These are phyloP conservation scores for Paramecium pentaurelia DNA, from an alignment of 73 alveolate species.

Conservation along the genomic window DNA sequence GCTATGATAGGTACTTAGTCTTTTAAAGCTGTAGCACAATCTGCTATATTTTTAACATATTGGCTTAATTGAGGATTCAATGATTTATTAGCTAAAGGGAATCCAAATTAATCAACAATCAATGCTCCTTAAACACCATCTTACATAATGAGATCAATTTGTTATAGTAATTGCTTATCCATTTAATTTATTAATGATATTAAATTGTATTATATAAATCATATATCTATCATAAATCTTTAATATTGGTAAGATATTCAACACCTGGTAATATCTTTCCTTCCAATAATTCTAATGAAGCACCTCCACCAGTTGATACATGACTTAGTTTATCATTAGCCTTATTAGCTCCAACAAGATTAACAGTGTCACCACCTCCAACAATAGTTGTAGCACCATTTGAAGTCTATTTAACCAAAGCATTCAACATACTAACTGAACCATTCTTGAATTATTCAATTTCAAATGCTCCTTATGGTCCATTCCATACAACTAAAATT, in stretches of 20 bases:
- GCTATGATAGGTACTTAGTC: neutral
- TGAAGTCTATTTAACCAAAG: slow-evolving; percentile 65
- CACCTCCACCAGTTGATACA: slow-evolving; percentile 98
- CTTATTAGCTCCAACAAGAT: slow-evolving; percentile 68
- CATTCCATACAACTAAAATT: slow-evolving; percentile 81
- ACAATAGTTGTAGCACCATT: slow-evolving; percentile 83
- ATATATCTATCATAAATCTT: slow-evolving; percentile 51
- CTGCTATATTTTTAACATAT: too few relatives aligned
- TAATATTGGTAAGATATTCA: slow-evolving; percentile 53
- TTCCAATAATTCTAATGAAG: slow-evolving; percentile 91
- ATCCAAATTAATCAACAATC: neutral
- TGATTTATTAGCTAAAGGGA: neutral
- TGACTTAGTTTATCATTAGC: slow-evolving; percentile 71
- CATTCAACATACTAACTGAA: slow-evolving; percentile 68
- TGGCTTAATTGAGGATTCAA: too few relatives aligned
- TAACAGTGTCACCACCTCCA: slow-evolving; percentile 96
- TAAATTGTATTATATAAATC: neutral
- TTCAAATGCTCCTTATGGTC: slow-evolving; percentile 93
- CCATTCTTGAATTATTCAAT: slow-evolving; percentile 79
- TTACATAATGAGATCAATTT: neutral
- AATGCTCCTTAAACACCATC: neutral
- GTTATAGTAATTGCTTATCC: neutral
- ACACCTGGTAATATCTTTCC: slow-evolving; percentile 94
- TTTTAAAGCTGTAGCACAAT: too few relatives aligned
- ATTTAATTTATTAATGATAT: neutral